Evolutionary conservation across 192 early-diverging fungal genomes (phyloP).

Genomic region (Dissophora globulifera): DNA sequence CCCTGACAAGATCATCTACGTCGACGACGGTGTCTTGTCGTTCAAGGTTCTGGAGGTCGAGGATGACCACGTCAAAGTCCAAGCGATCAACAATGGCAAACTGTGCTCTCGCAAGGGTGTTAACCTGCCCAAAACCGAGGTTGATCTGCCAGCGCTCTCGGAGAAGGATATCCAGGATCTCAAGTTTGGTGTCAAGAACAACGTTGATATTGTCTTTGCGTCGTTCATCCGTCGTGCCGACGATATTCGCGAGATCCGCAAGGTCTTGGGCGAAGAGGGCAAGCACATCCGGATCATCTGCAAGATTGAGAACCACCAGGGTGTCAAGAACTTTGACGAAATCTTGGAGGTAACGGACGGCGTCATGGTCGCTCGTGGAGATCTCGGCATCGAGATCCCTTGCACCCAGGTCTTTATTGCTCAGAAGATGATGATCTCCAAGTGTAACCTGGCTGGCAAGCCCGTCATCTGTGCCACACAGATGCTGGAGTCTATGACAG

Average conservation of each 20-base stretch:
- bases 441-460: conserved; percentile 97
- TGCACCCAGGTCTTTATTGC: conserved; percentile 90
- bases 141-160: conserved; percentile 95
- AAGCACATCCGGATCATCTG: conserved; percentile 93
- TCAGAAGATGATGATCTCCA: conserved; percentile 99
- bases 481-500: conserved; percentile 97
- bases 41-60: conserved; percentile 87
- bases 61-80: conserved; percentile 70
- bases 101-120: conserved; percentile 95
- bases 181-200: conserved; percentile 91
- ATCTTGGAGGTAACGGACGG: conserved; percentile 94
- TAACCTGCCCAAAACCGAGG: conserved; percentile 90
- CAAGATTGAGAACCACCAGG: conserved; percentile 99
- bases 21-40: conserved; percentile 96
- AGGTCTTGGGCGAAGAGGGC: conserved; percentile 82
- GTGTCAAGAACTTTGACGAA: conserved; percentile 98
- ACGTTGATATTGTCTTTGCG: conserved; percentile 95
- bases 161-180: conserved; percentile 94
- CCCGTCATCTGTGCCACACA: conserved; percentile 98
- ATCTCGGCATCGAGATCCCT: conserved; percentile 97
- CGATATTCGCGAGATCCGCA: conserved; percentile 91
- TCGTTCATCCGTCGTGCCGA: conserved; percentile 95
- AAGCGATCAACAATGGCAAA: conserved; percentile 85
- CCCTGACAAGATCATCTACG: conserved; percentile 79
- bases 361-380: conserved; percentile 99